phyloP scores from a whole-genome alignment of 148 eudicot genomes.

The Agrostemma githago region DNA sequence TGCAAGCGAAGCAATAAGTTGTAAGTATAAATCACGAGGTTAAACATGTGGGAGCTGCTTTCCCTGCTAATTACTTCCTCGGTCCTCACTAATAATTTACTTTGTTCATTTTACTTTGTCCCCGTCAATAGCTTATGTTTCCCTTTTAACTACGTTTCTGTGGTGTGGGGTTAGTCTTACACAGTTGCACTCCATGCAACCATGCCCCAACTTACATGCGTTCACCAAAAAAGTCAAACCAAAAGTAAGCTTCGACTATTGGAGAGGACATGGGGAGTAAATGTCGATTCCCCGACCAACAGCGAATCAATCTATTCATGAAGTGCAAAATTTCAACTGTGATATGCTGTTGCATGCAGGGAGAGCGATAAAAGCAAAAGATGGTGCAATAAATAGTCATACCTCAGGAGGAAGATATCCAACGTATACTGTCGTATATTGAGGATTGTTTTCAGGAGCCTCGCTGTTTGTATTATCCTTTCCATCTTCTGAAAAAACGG shows the following conservation, averaged over 20 bases:
- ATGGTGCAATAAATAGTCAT: slow-evolving; percentile 6
- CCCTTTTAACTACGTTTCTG: not conserved
- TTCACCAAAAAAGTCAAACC: not conserved
- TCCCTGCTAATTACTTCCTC: not conserved
- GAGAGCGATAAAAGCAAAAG: not conserved
- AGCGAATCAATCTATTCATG: not conserved
- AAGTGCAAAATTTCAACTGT: not conserved
- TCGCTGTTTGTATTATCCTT: slow-evolving; percentile 69
- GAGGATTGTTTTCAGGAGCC: slow-evolving; percentile 93
- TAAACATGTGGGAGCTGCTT: not conserved
- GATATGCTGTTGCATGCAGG: not conserved
- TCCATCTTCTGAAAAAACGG: slow-evolving; percentile 57
- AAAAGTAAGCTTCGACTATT: not conserved
- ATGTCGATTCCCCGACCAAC: not conserved
- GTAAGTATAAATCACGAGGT: not conserved
- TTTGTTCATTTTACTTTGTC: not conserved
- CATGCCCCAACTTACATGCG: no score
- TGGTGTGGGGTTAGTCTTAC: no score
- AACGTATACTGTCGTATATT: slow-evolving; percentile 91
- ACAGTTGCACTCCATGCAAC: no score
- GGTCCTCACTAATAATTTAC: not conserved
- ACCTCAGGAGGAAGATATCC: slow-evolving; percentile 96
- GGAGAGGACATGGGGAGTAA: not conserved
- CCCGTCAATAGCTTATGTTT: not conserved
- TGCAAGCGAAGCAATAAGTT: slow-evolving; percentile 26